A percentile compares a stretch with the other conserved stretches of the same genome.
phyloP scores from a whole-genome alignment of 768 basidiomycete genomes.

The Rhodotorula diobovata region DNA sequence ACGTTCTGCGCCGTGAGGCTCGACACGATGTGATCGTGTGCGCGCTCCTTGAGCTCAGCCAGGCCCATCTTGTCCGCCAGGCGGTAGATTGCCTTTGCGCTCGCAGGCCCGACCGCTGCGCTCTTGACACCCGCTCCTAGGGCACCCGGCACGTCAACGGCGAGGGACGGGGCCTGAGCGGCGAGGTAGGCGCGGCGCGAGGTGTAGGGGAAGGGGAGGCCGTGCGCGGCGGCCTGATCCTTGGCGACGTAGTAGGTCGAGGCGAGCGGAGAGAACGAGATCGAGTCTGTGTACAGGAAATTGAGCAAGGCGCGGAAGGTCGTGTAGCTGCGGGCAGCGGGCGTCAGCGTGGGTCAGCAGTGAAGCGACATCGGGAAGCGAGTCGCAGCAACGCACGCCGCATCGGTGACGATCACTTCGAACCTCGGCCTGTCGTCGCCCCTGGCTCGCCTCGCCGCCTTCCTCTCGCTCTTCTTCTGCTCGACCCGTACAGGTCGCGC shows the following conservation, averaged over 20 bases:
- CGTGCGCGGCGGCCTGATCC: not conserved
- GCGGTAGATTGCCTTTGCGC: conserved; percentile 47
- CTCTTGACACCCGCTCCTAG: no score
- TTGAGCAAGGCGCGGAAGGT: conserved; percentile 50
- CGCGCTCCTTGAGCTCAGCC: conserved; percentile 47
- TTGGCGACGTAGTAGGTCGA: conserved; percentile 44
- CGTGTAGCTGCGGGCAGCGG: conserved; percentile 44
- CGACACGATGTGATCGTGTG: conserved; percentile 49
- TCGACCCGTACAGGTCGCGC: not conserved
- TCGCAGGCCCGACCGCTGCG: conserved; percentile 40
- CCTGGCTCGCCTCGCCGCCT: not conserved
- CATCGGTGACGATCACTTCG: conserved; percentile 48
- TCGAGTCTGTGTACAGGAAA: conserved; percentile 51
- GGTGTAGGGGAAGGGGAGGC: conserved; percentile 20
- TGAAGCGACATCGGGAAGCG: no score
- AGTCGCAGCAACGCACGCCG: conserved; percentile 18
- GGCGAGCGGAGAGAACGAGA: conserved; percentile 49
- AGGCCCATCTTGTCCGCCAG: conserved; percentile 47
- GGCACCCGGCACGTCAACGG: not conserved
- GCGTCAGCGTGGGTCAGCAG: no score
- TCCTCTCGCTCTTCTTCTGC: not conserved
- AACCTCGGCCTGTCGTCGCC: conserved; percentile 39
- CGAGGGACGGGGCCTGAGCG: conserved; percentile 12
- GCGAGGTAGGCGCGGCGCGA: conserved; percentile 23
- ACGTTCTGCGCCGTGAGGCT: conserved; percentile 47